A percentile compares a stretch with the other conserved stretches of the same genome.
phyloP scores from a whole-genome alignment of 2,329 filamentous ascomycete species.

The Exophiala sp. region DNA sequence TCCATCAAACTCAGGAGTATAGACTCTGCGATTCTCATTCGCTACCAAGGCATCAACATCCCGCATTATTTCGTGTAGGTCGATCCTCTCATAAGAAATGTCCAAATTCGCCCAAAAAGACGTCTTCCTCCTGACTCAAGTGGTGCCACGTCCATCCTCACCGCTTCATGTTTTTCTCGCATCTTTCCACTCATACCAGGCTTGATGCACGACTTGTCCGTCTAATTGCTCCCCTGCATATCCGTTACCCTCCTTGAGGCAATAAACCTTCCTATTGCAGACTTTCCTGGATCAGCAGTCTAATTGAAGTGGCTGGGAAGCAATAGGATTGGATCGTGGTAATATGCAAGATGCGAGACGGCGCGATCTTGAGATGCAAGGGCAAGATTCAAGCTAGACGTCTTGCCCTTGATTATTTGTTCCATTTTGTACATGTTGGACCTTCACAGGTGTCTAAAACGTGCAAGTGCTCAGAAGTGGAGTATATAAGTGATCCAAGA shows the following conservation, averaged over 20 bases:
- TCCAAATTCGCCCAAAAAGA: slow-evolving; percentile 18
- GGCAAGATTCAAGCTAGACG: slow-evolving; percentile 4
- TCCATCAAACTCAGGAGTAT: too few relatives aligned
- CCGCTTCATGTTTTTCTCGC: slow-evolving; percentile 17
- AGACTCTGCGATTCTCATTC: neutral
- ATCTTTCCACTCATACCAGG: slow-evolving; percentile 20
- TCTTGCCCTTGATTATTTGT: neutral
- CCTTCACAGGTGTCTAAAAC: neutral
- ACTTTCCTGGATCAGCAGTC: slow-evolving; percentile 16
- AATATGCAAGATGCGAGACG: slow-evolving; percentile 24
- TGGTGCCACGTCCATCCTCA: slow-evolving; percentile 25
- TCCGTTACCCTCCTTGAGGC: slow-evolving; percentile 7
- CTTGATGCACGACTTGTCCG: slow-evolving; percentile 9
- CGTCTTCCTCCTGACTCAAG: slow-evolving; percentile 10
- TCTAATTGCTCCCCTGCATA: slow-evolving; percentile 19
- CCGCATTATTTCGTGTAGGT: neutral
- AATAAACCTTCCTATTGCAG: slow-evolving; percentile 18
- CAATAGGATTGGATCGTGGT: slow-evolving; percentile 17
- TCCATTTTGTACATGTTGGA: slow-evolving; percentile 2
- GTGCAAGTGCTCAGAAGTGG: slow-evolving; percentile 17
- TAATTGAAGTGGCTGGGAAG: slow-evolving; percentile 23
- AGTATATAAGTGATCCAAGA: slow-evolving; percentile 8
- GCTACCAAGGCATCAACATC: neutral
- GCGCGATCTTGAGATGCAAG: slow-evolving; percentile 19
- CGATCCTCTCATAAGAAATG: neutral